Evolutionary conservation across 495 filamentous ascomycete genomes (phyloP).

Genomic region (Haplographium delicatum): DNA sequence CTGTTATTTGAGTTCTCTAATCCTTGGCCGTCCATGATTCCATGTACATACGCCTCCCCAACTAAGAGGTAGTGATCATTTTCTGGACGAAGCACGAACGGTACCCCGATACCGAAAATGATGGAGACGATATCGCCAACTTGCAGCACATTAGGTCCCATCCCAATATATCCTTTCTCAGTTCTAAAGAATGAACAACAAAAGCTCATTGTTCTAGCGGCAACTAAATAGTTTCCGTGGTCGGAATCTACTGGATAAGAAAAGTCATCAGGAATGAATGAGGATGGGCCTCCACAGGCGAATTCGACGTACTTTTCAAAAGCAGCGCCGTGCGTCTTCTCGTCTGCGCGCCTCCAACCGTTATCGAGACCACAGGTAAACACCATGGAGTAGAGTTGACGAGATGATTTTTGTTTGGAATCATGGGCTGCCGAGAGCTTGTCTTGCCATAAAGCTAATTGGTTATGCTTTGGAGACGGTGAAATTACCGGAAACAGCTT

Average conservation of each 20-base stretch:
- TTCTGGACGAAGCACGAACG: slow-evolving; percentile 16
- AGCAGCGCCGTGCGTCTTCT: no score
- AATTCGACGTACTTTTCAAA: no score
- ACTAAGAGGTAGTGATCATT: slow-evolving; percentile 10
- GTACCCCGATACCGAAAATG: slow-evolving; percentile 14
- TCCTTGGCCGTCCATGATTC: slow-evolving; percentile 14
- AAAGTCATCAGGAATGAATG: no score
- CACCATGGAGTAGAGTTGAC: background rate
- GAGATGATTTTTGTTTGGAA: background rate
- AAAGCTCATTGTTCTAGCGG: no score
- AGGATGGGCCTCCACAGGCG: no score
- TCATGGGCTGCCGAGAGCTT: background rate
- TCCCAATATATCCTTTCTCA: slow-evolving; percentile 4
- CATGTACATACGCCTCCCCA: slow-evolving; percentile 23
- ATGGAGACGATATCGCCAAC: slow-evolving; percentile 17
- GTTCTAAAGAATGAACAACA: slow-evolving; percentile 6
- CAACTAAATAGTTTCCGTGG: no score
- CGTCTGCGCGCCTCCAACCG: background rate
- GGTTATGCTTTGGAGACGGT: no score
- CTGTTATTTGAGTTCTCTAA: no score
- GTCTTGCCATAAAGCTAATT: background rate
- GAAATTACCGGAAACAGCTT: no score
- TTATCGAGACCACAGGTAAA: background rate
- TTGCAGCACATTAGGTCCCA: background rate
- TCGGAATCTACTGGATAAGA: no score